A percentile compares a stretch with the other conserved stretches of the same genome.
Conservation (phyloP, 805 yeast species). For the Maudiozyma pseudohumilis region DNA sequence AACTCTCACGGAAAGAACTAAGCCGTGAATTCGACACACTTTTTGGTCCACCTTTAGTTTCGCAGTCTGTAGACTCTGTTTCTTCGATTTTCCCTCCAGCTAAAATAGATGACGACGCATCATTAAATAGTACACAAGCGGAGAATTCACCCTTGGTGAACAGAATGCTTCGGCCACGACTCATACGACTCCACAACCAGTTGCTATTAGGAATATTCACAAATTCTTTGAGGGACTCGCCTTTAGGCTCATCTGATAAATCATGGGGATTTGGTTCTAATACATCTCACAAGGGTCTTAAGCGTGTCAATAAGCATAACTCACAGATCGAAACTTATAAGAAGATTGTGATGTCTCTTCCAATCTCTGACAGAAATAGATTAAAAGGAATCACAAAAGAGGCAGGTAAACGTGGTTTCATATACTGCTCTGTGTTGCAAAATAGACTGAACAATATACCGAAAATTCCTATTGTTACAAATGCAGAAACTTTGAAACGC, state of each 20-base stretch:
- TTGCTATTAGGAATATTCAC: slow-evolving; percentile 72
- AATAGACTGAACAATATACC: slow-evolving; percentile 57
- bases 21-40: slow-evolving; percentile 48
- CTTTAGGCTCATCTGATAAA: slow-evolving; percentile 59
- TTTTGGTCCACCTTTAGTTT: slow-evolving; percentile 23
- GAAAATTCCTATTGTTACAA: slow-evolving; percentile 60
- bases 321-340: slow-evolving; percentile 75
- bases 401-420: slow-evolving; percentile 66
- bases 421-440: slow-evolving; percentile 56
- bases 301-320: slow-evolving; percentile 36
- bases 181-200: slow-evolving; percentile 59
- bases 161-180: slow-evolving; percentile 5
- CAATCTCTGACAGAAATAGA: slow-evolving; percentile 75
- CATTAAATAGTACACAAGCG: not conserved
- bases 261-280: slow-evolving; percentile 42
- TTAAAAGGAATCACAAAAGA: slow-evolving; percentile 77
- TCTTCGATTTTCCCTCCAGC: not conserved
- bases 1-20: slow-evolving; percentile 67
- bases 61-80: not conserved
- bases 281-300: slow-evolving; percentile 36
- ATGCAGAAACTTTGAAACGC: slow-evolving; percentile 26
- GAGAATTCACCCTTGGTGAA: not conserved
- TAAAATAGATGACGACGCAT: slow-evolving; percentile 1
- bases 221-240: slow-evolving; percentile 71
- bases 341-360: slow-evolving; percentile 76